phyloP scores from a whole-genome alignment of 352 stramenopile genomes.

The Globisporangium orthogonon region DNA sequence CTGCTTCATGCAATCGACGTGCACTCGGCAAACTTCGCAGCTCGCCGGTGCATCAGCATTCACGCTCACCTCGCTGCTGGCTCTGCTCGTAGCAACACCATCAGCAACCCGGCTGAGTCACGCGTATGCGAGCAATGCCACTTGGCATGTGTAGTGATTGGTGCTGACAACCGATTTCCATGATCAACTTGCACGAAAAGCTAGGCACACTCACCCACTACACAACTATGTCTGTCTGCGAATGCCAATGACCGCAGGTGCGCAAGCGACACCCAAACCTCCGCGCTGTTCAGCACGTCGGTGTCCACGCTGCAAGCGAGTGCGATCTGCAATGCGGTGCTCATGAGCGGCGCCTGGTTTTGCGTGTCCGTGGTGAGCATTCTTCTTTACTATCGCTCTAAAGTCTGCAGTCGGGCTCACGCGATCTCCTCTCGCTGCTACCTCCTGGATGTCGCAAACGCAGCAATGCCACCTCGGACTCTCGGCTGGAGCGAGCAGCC shows the following conservation, averaged over 20 bases:
- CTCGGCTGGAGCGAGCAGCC: slow-evolving; percentile 13
- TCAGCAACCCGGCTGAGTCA: slow-evolving; percentile 34
- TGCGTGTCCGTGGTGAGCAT: slow-evolving; percentile 40
- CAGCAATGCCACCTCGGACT: slow-evolving; percentile 24
- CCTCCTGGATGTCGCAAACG: neutral
- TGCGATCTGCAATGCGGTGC: slow-evolving; percentile 27
- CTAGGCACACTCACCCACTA: neutral
- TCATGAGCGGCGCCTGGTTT: slow-evolving; percentile 45
- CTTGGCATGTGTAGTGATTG: slow-evolving; percentile 21
- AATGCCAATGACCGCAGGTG: slow-evolving; percentile 1
- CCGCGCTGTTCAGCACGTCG: slow-evolving; percentile 13
- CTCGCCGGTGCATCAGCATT: slow-evolving; percentile 23
- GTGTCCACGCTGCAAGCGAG: slow-evolving; percentile 24
- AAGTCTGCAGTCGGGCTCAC: too few relatives aligned
- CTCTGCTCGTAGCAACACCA: slow-evolving; percentile 35
- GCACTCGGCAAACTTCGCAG: slow-evolving; percentile 11
- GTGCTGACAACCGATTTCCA: too few relatives aligned
- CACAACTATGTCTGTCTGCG: too few relatives aligned
- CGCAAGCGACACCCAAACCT: slow-evolving; percentile 1
- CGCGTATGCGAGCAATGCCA: slow-evolving; percentile 23
- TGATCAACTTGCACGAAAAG: too few relatives aligned
- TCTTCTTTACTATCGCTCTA: neutral
- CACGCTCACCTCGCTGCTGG: slow-evolving; percentile 23
- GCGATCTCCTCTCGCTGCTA: too few relatives aligned
- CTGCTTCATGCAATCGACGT: neutral